phyloP scores from a whole-genome alignment of 1,284 basidiomycete species.

The Leccinum pallidistipes region DNA sequence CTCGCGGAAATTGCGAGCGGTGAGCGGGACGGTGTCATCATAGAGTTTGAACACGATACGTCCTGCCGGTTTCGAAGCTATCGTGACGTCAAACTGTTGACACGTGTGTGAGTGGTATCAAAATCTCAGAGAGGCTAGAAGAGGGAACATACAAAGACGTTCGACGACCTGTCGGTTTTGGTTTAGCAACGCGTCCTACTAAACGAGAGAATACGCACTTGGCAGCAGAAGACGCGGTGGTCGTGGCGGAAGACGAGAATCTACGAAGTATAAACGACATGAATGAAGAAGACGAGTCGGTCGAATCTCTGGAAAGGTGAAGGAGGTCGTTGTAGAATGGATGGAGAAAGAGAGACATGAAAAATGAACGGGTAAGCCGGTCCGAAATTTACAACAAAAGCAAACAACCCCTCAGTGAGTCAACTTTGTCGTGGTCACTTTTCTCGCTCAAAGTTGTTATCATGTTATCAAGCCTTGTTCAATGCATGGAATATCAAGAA shows the following conservation, averaged over 20 bases:
- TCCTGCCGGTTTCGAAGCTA: conserved; percentile 67
- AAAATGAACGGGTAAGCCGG: too few relatives aligned
- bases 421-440: too few relatives aligned
- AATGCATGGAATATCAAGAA: too few relatives aligned
- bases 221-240: conserved; percentile 23
- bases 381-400: too few relatives aligned
- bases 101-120: background rate
- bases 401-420: too few relatives aligned
- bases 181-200: conserved; percentile 4
- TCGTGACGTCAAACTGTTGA: conserved; percentile 78
- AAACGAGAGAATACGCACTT: conserved; percentile 19
- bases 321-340: conserved; percentile 22
- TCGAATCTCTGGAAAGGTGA: conserved; percentile 16
- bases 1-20: conserved; percentile 80
- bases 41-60: conserved; percentile 76
- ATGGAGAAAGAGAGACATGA: too few relatives aligned
- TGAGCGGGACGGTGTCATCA: conserved; percentile 70
- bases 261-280: conserved; percentile 34
- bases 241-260: conserved; percentile 30
- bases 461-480: too few relatives aligned
- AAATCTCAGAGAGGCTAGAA: background rate
- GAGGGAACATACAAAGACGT: conserved; percentile 45
- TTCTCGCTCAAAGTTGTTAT: too few relatives aligned
- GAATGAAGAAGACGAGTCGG: conserved; percentile 17
- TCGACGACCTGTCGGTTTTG: conserved; percentile 37